Evolutionary conservation across 768 basidiomycete species (phyloP), one percentile per base, ranked within the genome.

Genomic region (Phlebiopsis flavidoalba): DNA sequence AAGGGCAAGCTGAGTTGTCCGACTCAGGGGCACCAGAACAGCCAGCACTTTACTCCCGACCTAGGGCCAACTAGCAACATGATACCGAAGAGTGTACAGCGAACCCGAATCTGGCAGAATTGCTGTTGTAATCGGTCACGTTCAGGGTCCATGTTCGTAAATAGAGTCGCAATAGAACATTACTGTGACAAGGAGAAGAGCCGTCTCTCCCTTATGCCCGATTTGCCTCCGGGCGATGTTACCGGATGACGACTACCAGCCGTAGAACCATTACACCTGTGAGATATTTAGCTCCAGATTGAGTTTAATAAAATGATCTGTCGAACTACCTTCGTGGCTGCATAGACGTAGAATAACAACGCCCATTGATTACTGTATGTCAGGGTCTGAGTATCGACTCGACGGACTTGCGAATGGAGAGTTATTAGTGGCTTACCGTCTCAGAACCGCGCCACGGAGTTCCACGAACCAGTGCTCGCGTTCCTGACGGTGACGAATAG

Each of bases 31-130:
- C n/a, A 14, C 6, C 26, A 2, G 19, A 54, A 19, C 1, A 35
- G 17, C 26, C 36, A 3, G 7, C 11, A 65, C 68, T 31, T 40
- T 14, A 65, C 68, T 31, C 40, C 67, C 67, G 24, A 71, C 62
- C 33, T n/a, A 78, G 60, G 15, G 77, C 77, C 35, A 77, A n/a
- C n/a, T n/a, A n/a, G n/a, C n/a, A n/a, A 60, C 52, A 72, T 67
- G 63, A 77, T 75, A 1, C 77, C 78, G 15, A 79, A n/a, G 22
- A 1, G 69, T 72, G 63, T 78, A 79, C n/a, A 7, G 70, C 71
- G 1, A 73, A 24, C 14, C 73, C 77, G 55, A n/a, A 77, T 65
- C 26, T 70, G 73, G n/a, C 21, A 75, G 60, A 3, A 75, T 40
- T 1, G 69, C 73, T 73, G 52, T 12, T 21, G 22, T 24, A 24